Base-by-base conservation (phyloP, 257 asterid species). In the Solanum bulbocastanum region DNA sequence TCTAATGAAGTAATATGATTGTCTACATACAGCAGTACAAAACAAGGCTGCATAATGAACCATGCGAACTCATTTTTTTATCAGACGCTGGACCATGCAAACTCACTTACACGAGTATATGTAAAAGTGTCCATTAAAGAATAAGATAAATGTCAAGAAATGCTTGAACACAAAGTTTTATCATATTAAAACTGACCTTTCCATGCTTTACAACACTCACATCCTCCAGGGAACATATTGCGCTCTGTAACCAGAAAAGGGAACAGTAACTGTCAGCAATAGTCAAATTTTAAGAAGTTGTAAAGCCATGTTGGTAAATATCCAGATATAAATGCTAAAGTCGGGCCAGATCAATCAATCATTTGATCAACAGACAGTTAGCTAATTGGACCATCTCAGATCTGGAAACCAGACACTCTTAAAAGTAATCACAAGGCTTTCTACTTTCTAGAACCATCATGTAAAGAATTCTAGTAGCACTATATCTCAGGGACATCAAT, bases 181-280 rank as follows among this genome's bases (percentile, higher is more conserved):
- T 42, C 46, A 86, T 44, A 86, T 40, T 23, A 39, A 72, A 44
- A 89, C 96, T 91, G 84, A 97, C 99, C 99, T 93, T 97, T 90
- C 95, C 98, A 42, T 94, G 94, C 91, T 91, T 95, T 25, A 93
- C 91, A 87, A 91, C 83, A 87, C 88, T 87, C 85, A 90, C 92
- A 71, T 97, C 99, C 88, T 94, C 96, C 91, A 97, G 91, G 83
- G 99, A 96, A 88, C 98, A 95, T 89, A 97, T 97, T 27, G 98
- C 99, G 90, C 93, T 78, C 99, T 97, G 98, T 93, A 92, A 93
- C 78, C 90, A 92, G 88, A 87, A 93, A 88, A 90, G 30, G 69
- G 85, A 49, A 46, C 49, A 30, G 16, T 82, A 49, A 49, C 44
- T 30, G 69, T 82, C 68, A 49, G 42, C 68, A 82, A 82, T 82